Evolutionary conservation across 2,329 filamentous ascomycete species (phyloP).

Genomic region (Aspergillus pseudotamarii): DNA sequence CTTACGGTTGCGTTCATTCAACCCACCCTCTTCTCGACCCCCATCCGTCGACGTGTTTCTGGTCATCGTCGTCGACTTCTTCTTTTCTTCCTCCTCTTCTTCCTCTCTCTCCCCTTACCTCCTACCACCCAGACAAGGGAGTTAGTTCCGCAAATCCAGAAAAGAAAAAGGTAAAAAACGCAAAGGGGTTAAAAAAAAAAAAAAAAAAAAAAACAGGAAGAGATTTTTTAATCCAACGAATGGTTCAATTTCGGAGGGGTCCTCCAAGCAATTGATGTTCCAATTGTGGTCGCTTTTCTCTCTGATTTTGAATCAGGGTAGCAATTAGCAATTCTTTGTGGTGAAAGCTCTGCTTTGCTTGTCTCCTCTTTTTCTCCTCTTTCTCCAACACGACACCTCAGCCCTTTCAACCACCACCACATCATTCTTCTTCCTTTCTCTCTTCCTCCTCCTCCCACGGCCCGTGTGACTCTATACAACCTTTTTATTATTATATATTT

Average conservation of each 20-base stretch:
- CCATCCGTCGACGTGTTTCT: slow-evolving; percentile 2
- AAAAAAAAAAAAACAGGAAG: not conserved
- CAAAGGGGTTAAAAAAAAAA: not conserved
- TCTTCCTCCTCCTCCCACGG: too few species aligned
- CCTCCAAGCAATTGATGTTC: not conserved
- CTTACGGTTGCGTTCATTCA: not conserved
- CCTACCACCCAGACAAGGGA: not conserved
- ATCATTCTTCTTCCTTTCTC: not conserved
- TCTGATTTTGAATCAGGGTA: not conserved
- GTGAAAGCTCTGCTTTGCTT: not conserved
- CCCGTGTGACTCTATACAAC: too few species aligned
- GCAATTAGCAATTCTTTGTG: slow-evolving; percentile 5
- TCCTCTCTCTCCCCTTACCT: slow-evolving; percentile 11
- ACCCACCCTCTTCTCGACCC: not conserved
- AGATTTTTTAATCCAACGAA: too few species aligned
- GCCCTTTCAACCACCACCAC: slow-evolving; percentile 13
- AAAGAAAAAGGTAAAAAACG: not conserved
- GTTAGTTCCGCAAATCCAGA: not conserved
- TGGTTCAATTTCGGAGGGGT: not conserved
- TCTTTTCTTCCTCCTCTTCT: slow-evolving; percentile 12
- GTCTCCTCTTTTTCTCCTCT: slow-evolving; percentile 9
- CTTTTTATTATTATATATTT: too few species aligned
- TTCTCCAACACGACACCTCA: slow-evolving; percentile 17
- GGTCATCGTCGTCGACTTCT: slow-evolving; percentile 16
- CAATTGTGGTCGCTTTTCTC: not conserved